Percentiles rank a stretch among this genome's conserved stretches.
Evolutionary conservation across 179 eudicot genomes (phyloP).

Genomic region (Dionaea muscipula): DNA sequence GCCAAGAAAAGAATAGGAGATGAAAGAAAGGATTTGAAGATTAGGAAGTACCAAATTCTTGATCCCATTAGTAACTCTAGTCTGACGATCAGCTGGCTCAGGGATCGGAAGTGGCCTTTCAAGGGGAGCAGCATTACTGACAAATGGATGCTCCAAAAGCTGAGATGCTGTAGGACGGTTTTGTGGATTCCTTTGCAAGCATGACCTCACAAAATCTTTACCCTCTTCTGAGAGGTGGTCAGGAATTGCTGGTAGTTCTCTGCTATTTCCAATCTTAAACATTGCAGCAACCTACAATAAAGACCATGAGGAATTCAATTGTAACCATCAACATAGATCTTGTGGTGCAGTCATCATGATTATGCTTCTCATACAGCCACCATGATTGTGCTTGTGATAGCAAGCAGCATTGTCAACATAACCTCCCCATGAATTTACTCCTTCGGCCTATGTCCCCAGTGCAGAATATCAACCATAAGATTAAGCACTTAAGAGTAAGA

Average conservation of each 20-base stretch:
- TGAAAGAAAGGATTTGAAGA: not conserved
- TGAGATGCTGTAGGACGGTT: constrained; percentile 68
- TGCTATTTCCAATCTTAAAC: constrained; percentile 92
- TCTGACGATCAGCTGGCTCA: constrained; percentile 39
- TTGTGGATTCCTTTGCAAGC: constrained; percentile 67
- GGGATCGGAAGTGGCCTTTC: constrained; percentile 42
- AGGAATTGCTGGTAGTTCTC: constrained; percentile 82
- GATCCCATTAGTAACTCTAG: constrained; percentile 30
- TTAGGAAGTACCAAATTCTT: constrained; percentile 25
- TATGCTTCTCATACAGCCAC: too few species aligned
- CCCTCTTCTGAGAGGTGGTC: constrained; percentile 80
- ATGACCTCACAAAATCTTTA: constrained; percentile 73
- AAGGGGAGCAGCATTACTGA: constrained; percentile 49
- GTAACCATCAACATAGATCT: not conserved
- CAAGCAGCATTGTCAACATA: too few species aligned
- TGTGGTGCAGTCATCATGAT: not conserved
- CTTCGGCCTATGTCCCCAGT: too few species aligned
- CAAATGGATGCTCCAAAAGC: constrained; percentile 77
- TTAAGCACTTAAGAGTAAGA: too few species aligned
- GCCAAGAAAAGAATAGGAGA: too few species aligned
- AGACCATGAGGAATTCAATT: not conserved
- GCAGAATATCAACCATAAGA: too few species aligned
- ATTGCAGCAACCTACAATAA: constrained; percentile 69
- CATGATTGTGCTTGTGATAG: too few species aligned
- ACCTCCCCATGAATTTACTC: too few species aligned